Base-by-base conservation (phyloP, 257 asterid species). In the Cynanchum wilfordii region DNA sequence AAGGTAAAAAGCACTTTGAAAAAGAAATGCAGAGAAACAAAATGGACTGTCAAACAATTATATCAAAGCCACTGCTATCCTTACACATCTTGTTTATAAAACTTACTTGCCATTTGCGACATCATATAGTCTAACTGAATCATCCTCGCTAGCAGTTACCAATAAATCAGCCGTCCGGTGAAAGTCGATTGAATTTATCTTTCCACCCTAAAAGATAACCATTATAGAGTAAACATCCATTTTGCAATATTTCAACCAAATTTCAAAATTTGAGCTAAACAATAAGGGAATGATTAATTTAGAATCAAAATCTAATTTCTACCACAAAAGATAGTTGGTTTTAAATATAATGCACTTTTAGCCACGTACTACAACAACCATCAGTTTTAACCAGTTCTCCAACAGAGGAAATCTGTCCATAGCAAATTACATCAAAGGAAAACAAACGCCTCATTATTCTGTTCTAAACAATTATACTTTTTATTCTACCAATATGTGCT, bases 71-170 rank as follows among this genome's bases (percentile, higher is more conserved):
- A 30, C 16, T 36, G 17, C 50, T 64, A 33, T 63, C 6, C n/a
- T 13, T 36, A 9, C 40, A 64, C 29, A 22, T 69, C 22, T 38
- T 25, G 22, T 58, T 29, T 50, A 49, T 77, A 66, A 20, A 42
- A 73, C 90, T 94, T 84, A 95, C 99, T 83, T 87, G 75, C 93
- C 95, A 84, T 74, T 86, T 27, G 86, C 75, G 75, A 84, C 86
- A 79, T 95, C 99, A 81, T 88, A 92, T 66, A 95, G 82, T 57
- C 95, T 90, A 68, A 95, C 87, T 2, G 97, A 90, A 78, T 95
- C 98, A 74, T 95, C 98, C 72, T 91, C 97, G 78, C 97, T 82
- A 40, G 99, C 79, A 5, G 98, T 95, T 25, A 88, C 91, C 80
- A 95, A 80, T 74, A 90, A 80, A 87, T 95, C 99, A 58, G 84